phyloP scores from a whole-genome alignment of 768 basidiomycete genomes.

The Pleurotus citrinopileatus region DNA sequence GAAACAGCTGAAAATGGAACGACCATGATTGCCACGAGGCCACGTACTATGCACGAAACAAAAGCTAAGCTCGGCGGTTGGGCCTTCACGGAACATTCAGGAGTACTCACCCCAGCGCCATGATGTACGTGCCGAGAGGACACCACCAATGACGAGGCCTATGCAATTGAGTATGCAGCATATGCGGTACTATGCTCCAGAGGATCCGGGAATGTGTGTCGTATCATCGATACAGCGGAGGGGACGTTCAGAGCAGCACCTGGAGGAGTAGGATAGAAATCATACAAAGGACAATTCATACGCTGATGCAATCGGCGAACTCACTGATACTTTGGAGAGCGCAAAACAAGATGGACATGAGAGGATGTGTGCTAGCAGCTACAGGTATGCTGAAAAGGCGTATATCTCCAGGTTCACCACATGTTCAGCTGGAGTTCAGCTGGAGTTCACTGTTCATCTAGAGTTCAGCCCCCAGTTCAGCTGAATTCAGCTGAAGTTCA shows the following conservation, averaged over 20 bases:
- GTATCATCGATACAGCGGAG: slow-evolving; percentile 40
- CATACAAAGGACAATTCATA: too few species aligned
- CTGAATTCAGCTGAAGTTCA: too few species aligned
- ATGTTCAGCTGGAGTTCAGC: too few species aligned
- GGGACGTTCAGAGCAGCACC: slow-evolving; percentile 44
- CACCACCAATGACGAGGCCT: slow-evolving; percentile 38
- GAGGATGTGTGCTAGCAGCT: slow-evolving; percentile 6
- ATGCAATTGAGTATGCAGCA: slow-evolving; percentile 39
- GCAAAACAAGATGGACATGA: slow-evolving; percentile 13
- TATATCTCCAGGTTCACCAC: too few species aligned
- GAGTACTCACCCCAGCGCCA: slow-evolving; percentile 35
- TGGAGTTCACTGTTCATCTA: too few species aligned
- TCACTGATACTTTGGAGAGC: slow-evolving; percentile 15
- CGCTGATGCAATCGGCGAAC: too few species aligned
- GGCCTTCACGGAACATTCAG: neutral
- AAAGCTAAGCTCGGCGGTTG: neutral
- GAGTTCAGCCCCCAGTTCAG: too few species aligned
- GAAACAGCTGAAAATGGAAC: slow-evolving; percentile 12
- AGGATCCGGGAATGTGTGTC: slow-evolving; percentile 39
- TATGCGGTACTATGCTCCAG: slow-evolving; percentile 41
- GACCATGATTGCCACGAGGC: slow-evolving; percentile 36
- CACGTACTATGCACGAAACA: slow-evolving; percentile 30
- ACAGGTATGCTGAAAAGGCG: slow-evolving; percentile 10
- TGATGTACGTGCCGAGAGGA: slow-evolving; percentile 31
- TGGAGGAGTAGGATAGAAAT: slow-evolving; percentile 10